A percentile compares a stretch with the other conserved stretches of the same genome.
These are phyloP conservation scores for Scheffersomyces cryptocercus DNA, from an alignment of 1,139 yeast species.

Conservation along the genomic window DNA sequence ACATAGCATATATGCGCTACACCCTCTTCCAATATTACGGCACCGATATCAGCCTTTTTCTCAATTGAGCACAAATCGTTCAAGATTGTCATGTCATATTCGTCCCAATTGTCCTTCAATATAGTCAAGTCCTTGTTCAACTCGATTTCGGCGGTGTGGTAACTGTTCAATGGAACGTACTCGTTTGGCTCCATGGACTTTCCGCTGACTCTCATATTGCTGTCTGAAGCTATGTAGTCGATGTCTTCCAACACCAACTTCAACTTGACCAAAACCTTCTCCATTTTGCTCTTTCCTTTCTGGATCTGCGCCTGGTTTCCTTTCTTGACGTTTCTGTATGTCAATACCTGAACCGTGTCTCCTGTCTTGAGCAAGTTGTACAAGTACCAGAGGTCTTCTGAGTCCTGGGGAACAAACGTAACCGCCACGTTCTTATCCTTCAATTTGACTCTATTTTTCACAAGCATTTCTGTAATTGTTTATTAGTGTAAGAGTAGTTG, in stretches of 20 bases:
- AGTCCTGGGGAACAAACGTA: slow-evolving; percentile 76
- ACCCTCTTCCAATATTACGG: slow-evolving; percentile 91
- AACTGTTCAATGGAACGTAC: slow-evolving; percentile 81
- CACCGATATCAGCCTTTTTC: slow-evolving; percentile 88
- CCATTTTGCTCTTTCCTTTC: slow-evolving; percentile 49
- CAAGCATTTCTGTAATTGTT: slow-evolving; percentile 32
- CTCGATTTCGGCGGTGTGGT: slow-evolving; percentile 83
- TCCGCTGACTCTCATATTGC: slow-evolving; percentile 78
- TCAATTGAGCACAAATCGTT: slow-evolving; percentile 74
- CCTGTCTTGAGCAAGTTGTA: slow-evolving; percentile 78
- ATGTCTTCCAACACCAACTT: slow-evolving; percentile 63
- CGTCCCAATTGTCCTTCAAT: slow-evolving; percentile 80
- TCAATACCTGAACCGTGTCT: slow-evolving; percentile 70
- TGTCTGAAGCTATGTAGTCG: slow-evolving; percentile 79
- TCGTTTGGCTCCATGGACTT: slow-evolving; percentile 72
- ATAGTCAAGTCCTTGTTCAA: slow-evolving; percentile 69
- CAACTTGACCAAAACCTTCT: slow-evolving; percentile 58
- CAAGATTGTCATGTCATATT: slow-evolving; percentile 63
- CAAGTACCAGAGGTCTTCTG: slow-evolving; percentile 88
- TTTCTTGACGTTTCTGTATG: slow-evolving; percentile 64
- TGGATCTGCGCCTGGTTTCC: slow-evolving; percentile 18
- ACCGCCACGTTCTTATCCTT: slow-evolving; percentile 68
- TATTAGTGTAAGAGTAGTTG: background rate
- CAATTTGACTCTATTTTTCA: slow-evolving; percentile 48
- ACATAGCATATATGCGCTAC: slow-evolving; percentile 89